Evolutionary conservation across 805 yeast genomes (phyloP).

Genomic region (Myxozyma neotropica): DNA sequence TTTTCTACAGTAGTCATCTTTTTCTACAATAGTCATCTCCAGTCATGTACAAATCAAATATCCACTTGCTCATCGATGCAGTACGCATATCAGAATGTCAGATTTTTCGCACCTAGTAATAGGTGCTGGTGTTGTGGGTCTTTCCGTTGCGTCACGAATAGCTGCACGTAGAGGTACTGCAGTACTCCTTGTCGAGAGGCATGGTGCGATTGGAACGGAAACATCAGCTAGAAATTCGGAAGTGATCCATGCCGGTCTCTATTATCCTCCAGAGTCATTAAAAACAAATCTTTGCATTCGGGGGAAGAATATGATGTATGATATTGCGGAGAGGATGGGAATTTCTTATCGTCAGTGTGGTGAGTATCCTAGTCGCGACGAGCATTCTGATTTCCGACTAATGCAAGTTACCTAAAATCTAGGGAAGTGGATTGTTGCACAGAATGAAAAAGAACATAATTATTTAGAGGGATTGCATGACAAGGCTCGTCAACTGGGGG

Average conservation of each 20-base stretch:
- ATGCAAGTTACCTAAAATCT: no score
- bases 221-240: constrained; percentile 90
- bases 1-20: no score
- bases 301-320: constrained; percentile 72
- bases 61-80: background rate
- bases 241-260: constrained; percentile 89
- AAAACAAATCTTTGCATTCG: constrained; percentile 70
- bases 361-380: constrained; percentile 34
- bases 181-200: constrained; percentile 71
- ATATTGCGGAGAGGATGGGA: constrained; percentile 48
- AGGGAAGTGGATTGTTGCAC: constrained; percentile 81
- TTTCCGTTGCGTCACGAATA: constrained; percentile 76
- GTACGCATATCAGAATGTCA: constrained; percentile 21
- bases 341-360: constrained; percentile 70
- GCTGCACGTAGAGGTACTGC: constrained; percentile 49
- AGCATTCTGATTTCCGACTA: background rate
- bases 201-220: constrained; percentile 68
- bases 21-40: no score
- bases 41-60: background rate
- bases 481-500: constrained; percentile 54
- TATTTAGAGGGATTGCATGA: constrained; percentile 57
- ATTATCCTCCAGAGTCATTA: constrained; percentile 69
- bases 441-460: constrained; percentile 61
- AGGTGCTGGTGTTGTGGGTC: constrained; percentile 86
- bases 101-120: constrained; percentile 73